These are phyloP conservation scores for Penicillium ochrochloron DNA, from an alignment of 495 filamentous ascomycete genomes.

Conservation along the genomic window DNA sequence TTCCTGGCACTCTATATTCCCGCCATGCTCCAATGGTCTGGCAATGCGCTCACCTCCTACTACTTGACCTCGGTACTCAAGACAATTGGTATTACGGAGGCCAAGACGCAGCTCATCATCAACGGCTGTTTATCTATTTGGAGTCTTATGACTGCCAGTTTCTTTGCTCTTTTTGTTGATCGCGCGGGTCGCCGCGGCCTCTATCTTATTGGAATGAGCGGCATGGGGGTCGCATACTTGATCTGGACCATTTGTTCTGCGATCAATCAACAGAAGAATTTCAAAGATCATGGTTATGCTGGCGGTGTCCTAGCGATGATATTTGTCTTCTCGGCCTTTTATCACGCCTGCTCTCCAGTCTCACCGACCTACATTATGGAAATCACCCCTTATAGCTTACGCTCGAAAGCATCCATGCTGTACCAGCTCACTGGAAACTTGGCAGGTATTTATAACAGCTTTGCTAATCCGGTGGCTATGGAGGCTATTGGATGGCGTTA, in stretches of 20 bases:
- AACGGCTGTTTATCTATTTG: constrained; percentile 35
- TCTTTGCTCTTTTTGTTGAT: constrained; percentile 62
- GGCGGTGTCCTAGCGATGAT: constrained; percentile 65
- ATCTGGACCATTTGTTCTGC: constrained; percentile 64
- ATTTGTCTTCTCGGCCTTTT: constrained; percentile 30
- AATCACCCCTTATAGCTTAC: constrained; percentile 67
- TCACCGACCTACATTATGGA: constrained; percentile 68
- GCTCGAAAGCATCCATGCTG: constrained; percentile 71
- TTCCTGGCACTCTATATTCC: constrained; percentile 60
- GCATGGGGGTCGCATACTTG: constrained; percentile 63
- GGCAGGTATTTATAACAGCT: constrained; percentile 56
- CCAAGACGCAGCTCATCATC: constrained; percentile 50
- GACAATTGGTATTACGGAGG: constrained; percentile 55
- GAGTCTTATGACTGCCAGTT: constrained; percentile 39
- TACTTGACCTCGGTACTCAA: constrained; percentile 61
- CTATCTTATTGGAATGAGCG: constrained; percentile 61
- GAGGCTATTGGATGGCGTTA: constrained; percentile 62
- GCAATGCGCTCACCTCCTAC: constrained; percentile 63
- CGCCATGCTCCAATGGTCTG: constrained; percentile 32
- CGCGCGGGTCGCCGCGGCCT: constrained; percentile 61
- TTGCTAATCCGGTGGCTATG: constrained; percentile 65
- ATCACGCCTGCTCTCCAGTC: constrained; percentile 59
- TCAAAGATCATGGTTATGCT: constrained; percentile 49
- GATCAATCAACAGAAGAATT: constrained; percentile 52
- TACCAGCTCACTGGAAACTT: constrained; percentile 63